phyloP scores from a whole-genome alignment of 1,139 yeast species.

The Lodderomyces theae region DNA sequence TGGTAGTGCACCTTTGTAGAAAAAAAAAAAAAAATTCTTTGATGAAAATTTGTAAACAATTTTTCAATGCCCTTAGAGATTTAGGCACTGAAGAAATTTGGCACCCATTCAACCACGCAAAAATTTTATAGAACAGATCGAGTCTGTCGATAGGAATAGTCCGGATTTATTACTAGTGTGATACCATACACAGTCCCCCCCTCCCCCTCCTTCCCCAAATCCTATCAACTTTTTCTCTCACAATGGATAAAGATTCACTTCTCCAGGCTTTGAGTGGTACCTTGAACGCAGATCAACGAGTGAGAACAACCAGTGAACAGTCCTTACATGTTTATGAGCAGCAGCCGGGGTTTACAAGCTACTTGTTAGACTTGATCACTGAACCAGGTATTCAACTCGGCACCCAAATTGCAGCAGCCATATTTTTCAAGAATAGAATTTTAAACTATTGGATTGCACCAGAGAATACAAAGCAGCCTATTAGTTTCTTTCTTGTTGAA shows the following conservation, averaged over 20 bases:
- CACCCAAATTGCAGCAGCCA: conserved; percentile 60
- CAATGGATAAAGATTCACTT: conserved; percentile 44
- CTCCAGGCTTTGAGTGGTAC: conserved; percentile 45
- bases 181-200: too few relatives aligned
- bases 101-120: conserved; percentile 1
- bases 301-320: conserved; percentile 43
- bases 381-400: conserved; percentile 47
- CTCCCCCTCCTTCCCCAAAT: too few relatives aligned
- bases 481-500: conserved; percentile 32
- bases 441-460: conserved; percentile 53
- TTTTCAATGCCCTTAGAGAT: background rate
- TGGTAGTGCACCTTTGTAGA: background rate
- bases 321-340: conserved; percentile 40
- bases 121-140: background rate
- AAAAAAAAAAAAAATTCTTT: too few relatives aligned
- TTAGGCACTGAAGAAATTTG: too few relatives aligned
- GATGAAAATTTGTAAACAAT: too few relatives aligned
- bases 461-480: conserved; percentile 35
- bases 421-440: conserved; percentile 66
- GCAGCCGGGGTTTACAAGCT: conserved; percentile 57
- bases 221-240: background rate
- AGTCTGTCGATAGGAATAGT: too few relatives aligned
- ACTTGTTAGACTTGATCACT: conserved; percentile 50
- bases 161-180: too few relatives aligned
- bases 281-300: conserved; percentile 36